A percentile compares a stretch with the other conserved stretches of the same genome.
These are phyloP conservation scores for Pyrus pyrifolia DNA, from an alignment of 306 rosid genomes.

Conservation along the genomic window DNA sequence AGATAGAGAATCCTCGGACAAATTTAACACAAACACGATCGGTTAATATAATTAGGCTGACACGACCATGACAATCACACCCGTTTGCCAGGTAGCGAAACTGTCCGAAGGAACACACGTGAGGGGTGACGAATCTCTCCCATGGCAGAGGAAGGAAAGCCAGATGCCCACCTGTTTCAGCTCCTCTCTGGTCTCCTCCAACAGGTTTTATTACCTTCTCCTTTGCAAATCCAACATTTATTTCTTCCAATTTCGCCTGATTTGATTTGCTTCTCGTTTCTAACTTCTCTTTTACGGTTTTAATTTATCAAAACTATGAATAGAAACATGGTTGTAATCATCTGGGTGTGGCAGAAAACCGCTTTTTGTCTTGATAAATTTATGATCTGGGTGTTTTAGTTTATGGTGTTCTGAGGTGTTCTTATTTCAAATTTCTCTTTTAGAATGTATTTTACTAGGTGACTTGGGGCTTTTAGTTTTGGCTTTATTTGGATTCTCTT, in stretches of 20 bases:
- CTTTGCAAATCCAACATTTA: not conserved
- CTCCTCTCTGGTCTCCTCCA: constrained; percentile 73
- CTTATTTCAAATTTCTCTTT: not conserved
- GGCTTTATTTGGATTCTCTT: not conserved
- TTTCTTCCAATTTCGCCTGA: not conserved
- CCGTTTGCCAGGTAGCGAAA: not conserved
- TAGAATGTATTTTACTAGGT: not conserved
- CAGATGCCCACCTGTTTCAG: constrained; percentile 68
- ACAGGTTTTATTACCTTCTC: constrained; percentile 37
- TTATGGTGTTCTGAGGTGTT: not conserved
- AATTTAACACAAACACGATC: too few relatives aligned
- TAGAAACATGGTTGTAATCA: not conserved
- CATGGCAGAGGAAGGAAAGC: constrained; percentile 60
- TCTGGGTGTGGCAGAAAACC: not conserved
- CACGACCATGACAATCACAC: too few relatives aligned
- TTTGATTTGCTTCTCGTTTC: not conserved
- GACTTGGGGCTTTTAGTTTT: not conserved
- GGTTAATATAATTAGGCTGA: too few relatives aligned
- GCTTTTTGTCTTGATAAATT: not conserved
- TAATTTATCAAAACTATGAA: not conserved
- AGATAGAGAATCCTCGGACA: too few relatives aligned
- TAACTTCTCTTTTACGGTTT: not conserved
- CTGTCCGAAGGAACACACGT: not conserved
- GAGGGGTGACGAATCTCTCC: not conserved
- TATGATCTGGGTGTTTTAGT: constrained; percentile 5